phyloP scores from a whole-genome alignment of 768 basidiomycete species.

The Calvatia gigantea region DNA sequence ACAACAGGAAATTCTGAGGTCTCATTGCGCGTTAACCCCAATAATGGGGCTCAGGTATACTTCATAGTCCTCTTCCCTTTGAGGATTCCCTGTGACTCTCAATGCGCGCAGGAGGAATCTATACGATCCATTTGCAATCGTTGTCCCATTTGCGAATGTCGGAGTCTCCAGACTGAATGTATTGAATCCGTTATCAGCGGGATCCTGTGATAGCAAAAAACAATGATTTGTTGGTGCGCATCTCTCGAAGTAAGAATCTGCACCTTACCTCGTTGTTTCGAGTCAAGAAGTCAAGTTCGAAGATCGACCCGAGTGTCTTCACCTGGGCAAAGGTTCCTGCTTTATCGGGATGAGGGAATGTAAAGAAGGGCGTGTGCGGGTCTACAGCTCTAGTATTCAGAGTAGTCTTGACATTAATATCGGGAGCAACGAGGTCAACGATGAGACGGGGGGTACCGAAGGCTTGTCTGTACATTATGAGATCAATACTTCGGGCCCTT shows the following conservation, averaged over 20 bases:
- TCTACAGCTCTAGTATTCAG: slow-evolving; percentile 27
- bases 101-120: slow-evolving; percentile 37
- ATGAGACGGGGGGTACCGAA: slow-evolving; percentile 48
- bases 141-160: slow-evolving; percentile 41
- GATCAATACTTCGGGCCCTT: not conserved
- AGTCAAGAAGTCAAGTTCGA: slow-evolving; percentile 41
- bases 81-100: slow-evolving; percentile 38
- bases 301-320: slow-evolving; percentile 43
- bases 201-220: slow-evolving; percentile 15
- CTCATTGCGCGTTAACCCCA: too few species aligned
- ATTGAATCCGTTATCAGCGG: slow-evolving; percentile 26
- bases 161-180: slow-evolving; percentile 25
- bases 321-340: slow-evolving; percentile 37
- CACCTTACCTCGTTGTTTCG: slow-evolving; percentile 42
- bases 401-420: slow-evolving; percentile 37
- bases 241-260: not conserved
- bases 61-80: slow-evolving; percentile 41
- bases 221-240: not conserved
- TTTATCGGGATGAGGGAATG: slow-evolving; percentile 32
- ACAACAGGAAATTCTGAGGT: too few species aligned
- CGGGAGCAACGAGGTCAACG: slow-evolving; percentile 44
- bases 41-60: slow-evolving; percentile 43
- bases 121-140: slow-evolving; percentile 39
- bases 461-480: slow-evolving; percentile 15
- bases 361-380: slow-evolving; percentile 27